phyloP scores from a whole-genome alignment of 306 rosid genomes.

The Inga laurina region DNA sequence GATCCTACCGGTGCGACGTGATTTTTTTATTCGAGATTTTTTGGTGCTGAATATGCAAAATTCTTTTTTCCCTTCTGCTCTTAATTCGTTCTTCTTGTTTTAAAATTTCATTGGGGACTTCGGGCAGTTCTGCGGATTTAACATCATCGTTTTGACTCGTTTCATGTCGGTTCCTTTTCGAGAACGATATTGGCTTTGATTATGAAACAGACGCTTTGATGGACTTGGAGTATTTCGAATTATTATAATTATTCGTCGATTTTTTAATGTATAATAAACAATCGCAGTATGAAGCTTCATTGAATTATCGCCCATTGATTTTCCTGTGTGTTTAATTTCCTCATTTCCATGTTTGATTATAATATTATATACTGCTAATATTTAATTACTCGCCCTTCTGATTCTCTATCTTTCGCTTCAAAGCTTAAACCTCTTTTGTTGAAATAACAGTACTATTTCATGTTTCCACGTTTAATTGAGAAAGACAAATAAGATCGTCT shows the following conservation, averaged over 20 bases:
- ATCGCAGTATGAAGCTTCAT: constrained; percentile 44
- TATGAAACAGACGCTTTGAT: constrained; percentile 40
- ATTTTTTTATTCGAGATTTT: background rate
- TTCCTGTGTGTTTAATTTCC: constrained; percentile 27
- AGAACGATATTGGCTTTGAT: constrained; percentile 16
- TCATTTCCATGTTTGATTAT: constrained; percentile 44
- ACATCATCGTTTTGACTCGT: constrained; percentile 12
- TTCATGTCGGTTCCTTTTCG: constrained; percentile 33
- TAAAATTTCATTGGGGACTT: background rate
- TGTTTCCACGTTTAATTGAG: background rate
- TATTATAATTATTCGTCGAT: constrained; percentile 9
- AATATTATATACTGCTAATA: constrained; percentile 16
- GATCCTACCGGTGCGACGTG: constrained; percentile 47
- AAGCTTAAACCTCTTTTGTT: background rate
- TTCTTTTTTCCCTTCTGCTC: background rate
- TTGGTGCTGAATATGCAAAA: background rate
- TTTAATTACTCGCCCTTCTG: background rate
- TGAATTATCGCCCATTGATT: constrained; percentile 32
- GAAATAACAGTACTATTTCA: background rate
- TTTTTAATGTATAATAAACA: constrained; percentile 34
- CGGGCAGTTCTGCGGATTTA: constrained; percentile 4
- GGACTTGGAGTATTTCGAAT: constrained; percentile 41
- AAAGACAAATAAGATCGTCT: background rate
- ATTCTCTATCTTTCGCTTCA: background rate
- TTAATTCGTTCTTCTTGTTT: background rate